Percentiles rank a stretch among this genome's conserved stretches.
Conservation (phyloP, 257 asterid species). For the Solanum sitiens region DNA sequence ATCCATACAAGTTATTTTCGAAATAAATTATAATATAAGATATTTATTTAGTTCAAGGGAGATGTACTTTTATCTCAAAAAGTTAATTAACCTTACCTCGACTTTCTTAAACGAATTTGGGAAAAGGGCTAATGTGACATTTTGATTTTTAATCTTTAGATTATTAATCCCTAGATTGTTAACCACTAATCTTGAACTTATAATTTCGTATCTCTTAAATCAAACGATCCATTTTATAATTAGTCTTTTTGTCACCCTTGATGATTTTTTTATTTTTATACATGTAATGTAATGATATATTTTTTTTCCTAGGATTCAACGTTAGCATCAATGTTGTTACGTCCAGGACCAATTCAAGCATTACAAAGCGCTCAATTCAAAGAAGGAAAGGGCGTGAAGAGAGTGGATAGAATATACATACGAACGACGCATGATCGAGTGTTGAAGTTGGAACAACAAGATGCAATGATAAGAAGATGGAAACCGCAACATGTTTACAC, state of each 20-base stretch:
- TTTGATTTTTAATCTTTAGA: too few relatives aligned
- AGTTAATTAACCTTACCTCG: too few relatives aligned
- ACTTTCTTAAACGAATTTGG: too few relatives aligned
- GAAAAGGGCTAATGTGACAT: too few relatives aligned
- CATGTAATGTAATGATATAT: neutral
- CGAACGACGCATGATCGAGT: slow-evolving; percentile 43
- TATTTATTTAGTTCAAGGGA: too few relatives aligned
- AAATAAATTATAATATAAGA: neutral
- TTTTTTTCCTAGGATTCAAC: slow-evolving; percentile 40
- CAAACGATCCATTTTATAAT: too few relatives aligned
- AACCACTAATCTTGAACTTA: too few relatives aligned
- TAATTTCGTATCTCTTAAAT: too few relatives aligned
- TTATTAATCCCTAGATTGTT: too few relatives aligned
- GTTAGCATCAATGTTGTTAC: slow-evolving; percentile 49
- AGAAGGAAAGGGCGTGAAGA: slow-evolving; percentile 10
- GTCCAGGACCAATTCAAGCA: slow-evolving; percentile 71
- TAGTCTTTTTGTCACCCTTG: too few relatives aligned
- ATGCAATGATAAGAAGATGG: slow-evolving; percentile 69
- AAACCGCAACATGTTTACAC: slow-evolving; percentile 43
- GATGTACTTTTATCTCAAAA: too few relatives aligned
- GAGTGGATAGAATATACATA: slow-evolving; percentile 51
- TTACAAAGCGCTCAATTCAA: slow-evolving; percentile 28
- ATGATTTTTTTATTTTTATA: too few relatives aligned
- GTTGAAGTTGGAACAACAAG: slow-evolving; percentile 51
- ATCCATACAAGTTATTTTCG: neutral